phyloP scores from a whole-genome alignment of 2,329 filamentous ascomycete genomes.

The Teratosphaeria viscida region DNA sequence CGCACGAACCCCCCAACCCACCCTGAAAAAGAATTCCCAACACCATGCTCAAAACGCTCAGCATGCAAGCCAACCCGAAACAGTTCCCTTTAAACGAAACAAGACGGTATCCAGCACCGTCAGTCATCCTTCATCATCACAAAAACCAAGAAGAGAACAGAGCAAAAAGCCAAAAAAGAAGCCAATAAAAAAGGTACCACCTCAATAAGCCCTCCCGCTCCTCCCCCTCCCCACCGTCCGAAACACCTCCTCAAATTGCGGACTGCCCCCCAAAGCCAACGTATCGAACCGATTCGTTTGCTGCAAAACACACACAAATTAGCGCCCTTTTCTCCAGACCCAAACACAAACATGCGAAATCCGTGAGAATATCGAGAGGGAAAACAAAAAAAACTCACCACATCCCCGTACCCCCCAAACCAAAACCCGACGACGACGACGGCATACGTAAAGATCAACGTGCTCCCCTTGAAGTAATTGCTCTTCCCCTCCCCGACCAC shows the following conservation, averaged over 20 bases:
- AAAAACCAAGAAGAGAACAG: too few relatives aligned
- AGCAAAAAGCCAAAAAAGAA: too few relatives aligned
- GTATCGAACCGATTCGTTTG: constrained; percentile 39
- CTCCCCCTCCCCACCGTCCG: constrained; percentile 25
- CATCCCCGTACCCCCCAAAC: constrained; percentile 57
- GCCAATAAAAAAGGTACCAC: too few relatives aligned
- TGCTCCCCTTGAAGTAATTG: constrained; percentile 99
- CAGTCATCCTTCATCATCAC: too few relatives aligned
- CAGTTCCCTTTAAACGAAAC: too few relatives aligned
- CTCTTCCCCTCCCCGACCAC: constrained; percentile 98
- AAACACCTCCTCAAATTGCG: constrained; percentile 15
- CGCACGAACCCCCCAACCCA: background rate
- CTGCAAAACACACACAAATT: constrained; percentile 16
- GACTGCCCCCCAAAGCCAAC: constrained; percentile 24
- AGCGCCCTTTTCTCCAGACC: background rate
- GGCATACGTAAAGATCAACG: constrained; percentile 82
- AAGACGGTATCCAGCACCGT: background rate
- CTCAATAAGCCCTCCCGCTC: constrained; percentile 28
- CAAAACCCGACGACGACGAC: constrained; percentile 90
- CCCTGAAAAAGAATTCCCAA: background rate
- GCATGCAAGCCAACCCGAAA: background rate
- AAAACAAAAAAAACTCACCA: constrained; percentile 22
- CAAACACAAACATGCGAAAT: background rate
- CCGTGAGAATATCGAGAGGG: background rate
- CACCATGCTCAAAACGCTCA: constrained; percentile 6